Evolutionary conservation across 1,284 basidiomycete species (phyloP), one percentile per base, ranked within the genome.

Genomic region (Marasmius fiardii): DNA sequence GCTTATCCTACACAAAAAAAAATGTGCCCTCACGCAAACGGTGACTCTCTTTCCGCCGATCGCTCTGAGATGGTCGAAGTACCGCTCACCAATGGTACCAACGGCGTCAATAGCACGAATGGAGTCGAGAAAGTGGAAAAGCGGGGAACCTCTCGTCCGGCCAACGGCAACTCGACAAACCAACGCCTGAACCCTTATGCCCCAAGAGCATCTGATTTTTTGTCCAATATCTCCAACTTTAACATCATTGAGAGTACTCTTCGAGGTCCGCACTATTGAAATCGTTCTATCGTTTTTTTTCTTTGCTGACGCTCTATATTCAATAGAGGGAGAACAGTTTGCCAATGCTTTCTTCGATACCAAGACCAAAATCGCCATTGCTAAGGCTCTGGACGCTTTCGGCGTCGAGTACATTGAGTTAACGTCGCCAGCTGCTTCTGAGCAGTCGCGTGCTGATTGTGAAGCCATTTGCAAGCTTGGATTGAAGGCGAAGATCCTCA

Each of bases 371-470:
- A 98, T 98, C 73, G 95, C 95, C 71, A 99, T 99, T 66, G 97
- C 97, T 65, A 95, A 90, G 80, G 95, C 91, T 31, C 85, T 97
- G 54, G 95, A 97, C 79, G 94, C 93, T 52, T 98, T 98, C 68
- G 97, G 97, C 69, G 97, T 99, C 60, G 97, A 99, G 73, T 99
- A 98, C 83, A 96, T 99, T 70, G 97, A 99, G 73, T 87, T 99
- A 68, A 99, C 97, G 24, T 98, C 95, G 21, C 97, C 97, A 49
- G 95, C 93, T 49, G 97, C 97, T 31, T 98, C 95, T 7, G 96
- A 98, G 70, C 95, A 99, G 75, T 97, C 95, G 26, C 85, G 93
- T 53, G 76, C 79, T 26, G 96, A 99, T 71, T 99, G 97, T 76
- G 95, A 98, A 79, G 92, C 93, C 50, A 99, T 99, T 75, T 99